These are phyloP conservation scores for Penicillium janthinellum DNA, from an alignment of 2,329 filamentous ascomycete genomes.

Conservation along the genomic window DNA sequence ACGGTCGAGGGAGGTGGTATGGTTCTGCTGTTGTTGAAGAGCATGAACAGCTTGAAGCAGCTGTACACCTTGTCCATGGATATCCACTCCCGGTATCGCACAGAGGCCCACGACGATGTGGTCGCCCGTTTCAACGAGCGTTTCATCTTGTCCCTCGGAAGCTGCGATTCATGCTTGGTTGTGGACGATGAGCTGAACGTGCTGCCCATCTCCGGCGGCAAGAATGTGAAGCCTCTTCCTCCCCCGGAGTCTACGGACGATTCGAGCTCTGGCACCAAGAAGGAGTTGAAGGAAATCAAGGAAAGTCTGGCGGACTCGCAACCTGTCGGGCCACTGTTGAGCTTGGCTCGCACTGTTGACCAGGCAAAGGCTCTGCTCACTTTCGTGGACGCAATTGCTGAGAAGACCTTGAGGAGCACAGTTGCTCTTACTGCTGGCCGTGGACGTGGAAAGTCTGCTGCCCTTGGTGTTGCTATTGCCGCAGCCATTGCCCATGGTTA, in stretches of 20 bases:
- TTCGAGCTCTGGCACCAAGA: constrained; percentile 68
- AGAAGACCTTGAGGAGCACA: constrained; percentile 92
- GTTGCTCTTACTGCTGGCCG: constrained; percentile 90
- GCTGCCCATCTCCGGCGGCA: constrained; percentile 92
- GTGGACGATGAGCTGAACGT: constrained; percentile 98
- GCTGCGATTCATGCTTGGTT: constrained; percentile 90
- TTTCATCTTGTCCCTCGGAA: constrained; percentile 92
- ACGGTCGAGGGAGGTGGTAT: constrained; percentile 95
- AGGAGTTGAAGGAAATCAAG: constrained; percentile 83
- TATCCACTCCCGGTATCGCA: constrained; percentile 92
- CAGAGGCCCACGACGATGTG: constrained; percentile 93
- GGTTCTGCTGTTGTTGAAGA: constrained; percentile 87
- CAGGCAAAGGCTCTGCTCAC: constrained; percentile 96
- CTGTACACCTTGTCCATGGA: constrained; percentile 98
- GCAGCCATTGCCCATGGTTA: constrained; percentile 95
- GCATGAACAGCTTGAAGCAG: constrained; percentile 96
- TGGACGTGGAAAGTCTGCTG: constrained; percentile 96
- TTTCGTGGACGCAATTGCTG: constrained; percentile 92
- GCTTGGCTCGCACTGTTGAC: constrained; percentile 85
- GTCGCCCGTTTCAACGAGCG: constrained; percentile 96
- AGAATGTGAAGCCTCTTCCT: constrained; percentile 80
- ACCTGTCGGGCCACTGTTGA: constrained; percentile 80
- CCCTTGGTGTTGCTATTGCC: constrained; percentile 89
- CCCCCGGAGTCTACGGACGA: constrained; percentile 72
- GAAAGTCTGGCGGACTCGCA: constrained; percentile 82